Evolutionary conservation across 2,329 filamentous ascomycete genomes (phyloP).

Genomic region (Neospermospora avenae): DNA sequence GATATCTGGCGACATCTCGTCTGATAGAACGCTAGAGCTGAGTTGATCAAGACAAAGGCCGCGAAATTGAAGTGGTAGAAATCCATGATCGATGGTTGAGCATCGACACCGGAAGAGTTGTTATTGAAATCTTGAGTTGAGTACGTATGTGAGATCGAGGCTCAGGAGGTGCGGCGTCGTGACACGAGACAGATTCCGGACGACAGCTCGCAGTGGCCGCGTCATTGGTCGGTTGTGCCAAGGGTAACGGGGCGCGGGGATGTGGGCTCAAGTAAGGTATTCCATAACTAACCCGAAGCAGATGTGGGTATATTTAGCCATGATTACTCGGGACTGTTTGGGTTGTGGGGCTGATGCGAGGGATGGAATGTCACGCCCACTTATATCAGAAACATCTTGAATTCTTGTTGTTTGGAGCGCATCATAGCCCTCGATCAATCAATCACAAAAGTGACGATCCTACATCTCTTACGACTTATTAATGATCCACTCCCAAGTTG

Average conservation of each 20-base stretch:
- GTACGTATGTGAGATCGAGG: background rate
- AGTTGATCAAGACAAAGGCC: constrained; percentile 21
- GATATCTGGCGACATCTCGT: constrained; percentile 4
- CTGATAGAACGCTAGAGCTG: constrained; percentile 13
- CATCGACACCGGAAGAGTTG: background rate
- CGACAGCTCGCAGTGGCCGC: background rate
- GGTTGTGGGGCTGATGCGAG: background rate
- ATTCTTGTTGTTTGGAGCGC: background rate
- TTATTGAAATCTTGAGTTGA: background rate
- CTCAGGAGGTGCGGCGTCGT: background rate
- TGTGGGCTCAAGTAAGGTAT: background rate
- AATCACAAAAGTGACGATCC: background rate
- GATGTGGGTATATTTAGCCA: background rate
- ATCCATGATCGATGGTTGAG: constrained; percentile 17
- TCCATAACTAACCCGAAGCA: background rate
- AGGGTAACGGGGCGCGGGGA: background rate
- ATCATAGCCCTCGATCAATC: background rate
- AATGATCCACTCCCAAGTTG: no score
- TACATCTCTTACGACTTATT: no score
- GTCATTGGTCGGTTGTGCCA: background rate
- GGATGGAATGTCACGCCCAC: background rate
- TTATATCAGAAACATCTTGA: background rate
- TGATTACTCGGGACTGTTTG: background rate
- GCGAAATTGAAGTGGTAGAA: constrained; percentile 24
- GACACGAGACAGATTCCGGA: background rate